Conservation (phyloP, 805 yeast species). For the Lipomyces yamanashiensis region DNA sequence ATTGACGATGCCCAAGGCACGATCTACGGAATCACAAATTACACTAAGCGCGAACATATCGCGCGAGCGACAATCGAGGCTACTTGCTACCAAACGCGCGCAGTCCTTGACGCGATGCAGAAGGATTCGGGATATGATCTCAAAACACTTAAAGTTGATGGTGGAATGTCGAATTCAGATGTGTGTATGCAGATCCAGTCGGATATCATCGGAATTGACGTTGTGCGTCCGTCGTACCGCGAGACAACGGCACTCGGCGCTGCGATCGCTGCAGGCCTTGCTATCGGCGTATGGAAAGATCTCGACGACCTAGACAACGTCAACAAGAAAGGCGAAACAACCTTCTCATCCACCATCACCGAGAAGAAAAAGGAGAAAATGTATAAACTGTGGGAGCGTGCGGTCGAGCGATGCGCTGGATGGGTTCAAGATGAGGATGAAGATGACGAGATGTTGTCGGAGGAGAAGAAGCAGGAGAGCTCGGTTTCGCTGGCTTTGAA, state of each 20-base stretch:
- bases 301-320: constrained; percentile 63
- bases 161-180: constrained; percentile 91
- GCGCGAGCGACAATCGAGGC: constrained; percentile 96
- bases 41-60: constrained; percentile 87
- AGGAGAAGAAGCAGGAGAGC: constrained; percentile 26
- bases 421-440: constrained; percentile 58
- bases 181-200: constrained; percentile 94
- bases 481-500: not conserved
- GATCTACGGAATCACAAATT: constrained; percentile 89
- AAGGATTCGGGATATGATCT: constrained; percentile 69
- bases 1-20: constrained; percentile 90
- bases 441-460: constrained; percentile 16
- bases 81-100: constrained; percentile 90
- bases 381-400: constrained; percentile 84
- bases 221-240: constrained; percentile 76
- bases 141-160: constrained; percentile 72
- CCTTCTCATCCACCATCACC: constrained; percentile 36
- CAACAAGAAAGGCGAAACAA: constrained; percentile 41
- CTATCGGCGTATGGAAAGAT: constrained; percentile 71
- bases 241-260: constrained; percentile 97
- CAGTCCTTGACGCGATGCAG: constrained; percentile 87
- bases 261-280: constrained; percentile 91
- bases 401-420: constrained; percentile 76
- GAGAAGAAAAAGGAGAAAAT: constrained; percentile 60
- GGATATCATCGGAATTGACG: constrained; percentile 85